Conservation (phyloP, 2,329 filamentous ascomycete species). For the Venturiaceae sp. region DNA sequence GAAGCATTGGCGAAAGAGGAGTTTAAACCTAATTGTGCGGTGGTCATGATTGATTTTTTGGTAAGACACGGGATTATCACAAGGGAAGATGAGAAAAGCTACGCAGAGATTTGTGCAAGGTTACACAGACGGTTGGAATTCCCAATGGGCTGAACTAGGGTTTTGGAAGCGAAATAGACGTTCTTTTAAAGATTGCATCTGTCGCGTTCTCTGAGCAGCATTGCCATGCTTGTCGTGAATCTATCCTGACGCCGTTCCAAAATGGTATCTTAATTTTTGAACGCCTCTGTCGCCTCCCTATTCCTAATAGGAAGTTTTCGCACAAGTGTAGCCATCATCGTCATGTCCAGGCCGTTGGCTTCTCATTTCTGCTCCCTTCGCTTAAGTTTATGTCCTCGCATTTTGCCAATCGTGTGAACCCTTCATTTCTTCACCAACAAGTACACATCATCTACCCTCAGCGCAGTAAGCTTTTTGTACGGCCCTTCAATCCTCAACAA, state of each 20-base stretch:
- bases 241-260: neutral
- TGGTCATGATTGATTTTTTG: constrained; percentile 83
- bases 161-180: too few relatives aligned
- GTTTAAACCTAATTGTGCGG: constrained; percentile 89
- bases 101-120: constrained; percentile 63
- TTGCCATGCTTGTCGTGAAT: neutral
- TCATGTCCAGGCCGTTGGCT: neutral
- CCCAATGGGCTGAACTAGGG: constrained; percentile 29
- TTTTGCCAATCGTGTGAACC: neutral
- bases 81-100: constrained; percentile 66
- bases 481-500: constrained; percentile 87
- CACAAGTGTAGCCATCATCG: neutral
- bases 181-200: too few relatives aligned
- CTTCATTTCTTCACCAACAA: constrained; percentile 79
- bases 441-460: constrained; percentile 91
- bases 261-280: neutral
- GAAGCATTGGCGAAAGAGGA: constrained; percentile 58
- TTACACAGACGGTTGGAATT: constrained; percentile 76
- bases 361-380: neutral
- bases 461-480: constrained; percentile 85
- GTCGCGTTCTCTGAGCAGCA: neutral
- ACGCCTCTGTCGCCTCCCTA: neutral
- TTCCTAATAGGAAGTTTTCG: neutral
- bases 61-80: constrained; percentile 75
- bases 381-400: neutral